Percentiles rank a stretch among this genome's conserved stretches.
Evolutionary conservation across 441 rosid genomes (phyloP).

Genomic region (Macaranga tanarius): DNA sequence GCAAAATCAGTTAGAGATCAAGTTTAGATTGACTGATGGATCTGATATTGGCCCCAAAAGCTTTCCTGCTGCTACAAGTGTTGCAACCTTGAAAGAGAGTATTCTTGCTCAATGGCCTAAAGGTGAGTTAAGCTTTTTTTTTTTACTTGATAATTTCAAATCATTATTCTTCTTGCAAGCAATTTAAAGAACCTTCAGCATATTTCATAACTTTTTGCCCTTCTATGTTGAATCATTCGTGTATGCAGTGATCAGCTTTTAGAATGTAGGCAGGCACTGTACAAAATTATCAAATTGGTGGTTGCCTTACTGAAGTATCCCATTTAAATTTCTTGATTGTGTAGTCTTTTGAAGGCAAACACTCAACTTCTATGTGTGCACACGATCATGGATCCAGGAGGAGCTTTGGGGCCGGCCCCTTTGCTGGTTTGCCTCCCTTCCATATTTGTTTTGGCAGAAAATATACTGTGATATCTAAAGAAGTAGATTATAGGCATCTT

Average conservation of each 20-base stretch:
- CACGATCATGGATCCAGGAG: neutral
- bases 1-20: constrained; percentile 84
- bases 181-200: neutral
- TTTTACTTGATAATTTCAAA: neutral
- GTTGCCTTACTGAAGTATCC: neutral
- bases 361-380: neutral
- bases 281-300: neutral
- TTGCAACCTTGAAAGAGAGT: constrained; percentile 85
- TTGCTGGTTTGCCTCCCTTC: neutral
- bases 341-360: too few species aligned
- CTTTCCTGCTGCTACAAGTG: constrained; percentile 81
- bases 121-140: constrained; percentile 47
- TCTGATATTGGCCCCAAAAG: constrained; percentile 91
- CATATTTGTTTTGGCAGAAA: neutral
- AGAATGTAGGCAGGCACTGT: neutral
- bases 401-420: neutral
- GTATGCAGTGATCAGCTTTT: neutral
- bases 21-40: constrained; percentile 87
- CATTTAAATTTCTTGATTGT: constrained; percentile 5
- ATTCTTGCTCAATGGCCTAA: constrained; percentile 94
- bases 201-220: neutral
- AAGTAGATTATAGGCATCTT: neutral
- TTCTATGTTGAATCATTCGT: neutral
- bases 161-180: neutral
- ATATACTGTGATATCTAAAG: neutral